Evolutionary conservation across 495 filamentous ascomycete genomes (phyloP), one percentile per base, ranked within the genome.

Genomic region (Hyphodiscus hymeniophilus): DNA sequence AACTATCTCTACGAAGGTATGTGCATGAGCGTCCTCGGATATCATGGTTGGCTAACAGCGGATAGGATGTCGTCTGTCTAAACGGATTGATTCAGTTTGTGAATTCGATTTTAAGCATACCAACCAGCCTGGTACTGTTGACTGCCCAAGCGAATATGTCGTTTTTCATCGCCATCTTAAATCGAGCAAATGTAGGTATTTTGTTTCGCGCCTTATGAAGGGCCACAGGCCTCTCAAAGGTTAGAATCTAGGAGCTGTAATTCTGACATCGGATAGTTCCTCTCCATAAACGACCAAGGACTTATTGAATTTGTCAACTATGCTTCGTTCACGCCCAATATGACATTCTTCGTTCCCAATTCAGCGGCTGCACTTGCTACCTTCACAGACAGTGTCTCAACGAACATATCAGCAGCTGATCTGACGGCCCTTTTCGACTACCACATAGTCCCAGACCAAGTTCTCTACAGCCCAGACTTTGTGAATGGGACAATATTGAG

Each of bases 321-420:
- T 13, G 45, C 31, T 15, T 31, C 31, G 0, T 15, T 15, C 21
- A 36, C 26, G 26, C 32, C 47, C 7, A 32, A 49, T 21, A 21
- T 42, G n/a, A 49, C 47, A 42, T 41, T 32, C 31, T 49, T 49
- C 26, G 22, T 42, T 11, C 47, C 47, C 1, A 49, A 49, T 26
- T 32, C 47, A 10, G 15, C 36, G 10, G 24, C 7, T 4, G 47
- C 47, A 6, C 28, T 49, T 16, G 26, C 38, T 11, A 42, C 23
- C 8, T 49, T 49, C 36, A 42, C 47, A 2, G 13, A 13, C 20
- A 16, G n/a, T n/a, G n/a, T 49, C 20, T 18, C 47, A 11, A 21
- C 38, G 34, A 34, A 7, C 13, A 5, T 22, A 3, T 42, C 38
- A 7, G 38, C 23, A 22, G 21, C 17, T 2, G 24, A 49, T 13